A percentile compares a stretch with the other conserved stretches of the same genome.
Conservation (phyloP, 441 rosid species). For the Kokia cookei region DNA sequence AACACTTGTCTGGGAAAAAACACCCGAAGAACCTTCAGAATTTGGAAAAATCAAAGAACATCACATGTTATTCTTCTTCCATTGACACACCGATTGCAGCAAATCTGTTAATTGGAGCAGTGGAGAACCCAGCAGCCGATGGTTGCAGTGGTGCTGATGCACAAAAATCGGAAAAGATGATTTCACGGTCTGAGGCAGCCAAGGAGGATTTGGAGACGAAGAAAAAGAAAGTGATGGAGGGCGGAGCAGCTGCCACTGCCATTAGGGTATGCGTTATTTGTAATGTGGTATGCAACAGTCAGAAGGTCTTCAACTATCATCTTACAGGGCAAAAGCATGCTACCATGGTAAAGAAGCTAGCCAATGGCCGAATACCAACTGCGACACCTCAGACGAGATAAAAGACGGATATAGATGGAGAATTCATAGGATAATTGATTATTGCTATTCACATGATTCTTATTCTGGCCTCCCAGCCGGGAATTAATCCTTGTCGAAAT, state of each 20-base stretch:
- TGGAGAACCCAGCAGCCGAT: conserved; percentile 6
- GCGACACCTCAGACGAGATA: not conserved
- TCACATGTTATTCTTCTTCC: not conserved
- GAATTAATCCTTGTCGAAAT: not conserved
- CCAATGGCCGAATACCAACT: not conserved
- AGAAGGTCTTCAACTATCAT: conserved; percentile 13
- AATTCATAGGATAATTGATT: not conserved
- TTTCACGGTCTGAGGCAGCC: not conserved
- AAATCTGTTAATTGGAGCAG: conserved; percentile 6
- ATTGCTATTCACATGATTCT: not conserved
- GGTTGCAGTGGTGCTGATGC: not conserved
- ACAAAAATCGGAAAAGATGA: not conserved
- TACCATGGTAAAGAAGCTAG: conserved; percentile 20
- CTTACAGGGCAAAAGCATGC: conserved; percentile 21
- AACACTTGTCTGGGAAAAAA: conserved; percentile 20
- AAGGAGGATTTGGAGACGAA: conserved; percentile 12
- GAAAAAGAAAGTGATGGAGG: conserved; percentile 15
- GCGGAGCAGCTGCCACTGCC: conserved; percentile 16
- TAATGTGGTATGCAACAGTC: conserved; percentile 27
- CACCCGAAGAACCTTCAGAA: conserved; percentile 20
- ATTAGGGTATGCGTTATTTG: conserved; percentile 15
- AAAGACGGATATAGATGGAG: not conserved
- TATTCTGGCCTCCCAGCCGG: not conserved
- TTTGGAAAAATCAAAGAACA: conserved; percentile 7
- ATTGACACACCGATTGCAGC: not conserved